Percentiles rank a stretch among this genome's conserved stretches.
Conservation (phyloP, 352 stramenopile genomes). For the Phytophthora foliorum region DNA sequence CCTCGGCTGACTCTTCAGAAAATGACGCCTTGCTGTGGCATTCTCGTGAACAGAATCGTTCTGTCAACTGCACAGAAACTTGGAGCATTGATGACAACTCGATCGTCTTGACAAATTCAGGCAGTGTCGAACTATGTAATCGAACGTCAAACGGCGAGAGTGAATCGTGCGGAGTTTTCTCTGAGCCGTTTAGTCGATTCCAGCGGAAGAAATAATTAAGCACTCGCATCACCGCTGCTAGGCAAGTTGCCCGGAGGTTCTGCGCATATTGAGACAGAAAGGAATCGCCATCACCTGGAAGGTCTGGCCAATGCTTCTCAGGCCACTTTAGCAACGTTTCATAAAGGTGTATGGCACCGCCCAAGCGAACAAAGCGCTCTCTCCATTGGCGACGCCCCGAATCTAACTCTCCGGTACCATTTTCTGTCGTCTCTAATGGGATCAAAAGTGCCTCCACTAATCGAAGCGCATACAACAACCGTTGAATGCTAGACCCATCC, state of each 20-base stretch:
- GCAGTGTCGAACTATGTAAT: conserved; percentile 42
- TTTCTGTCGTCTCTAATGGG: conserved; percentile 30
- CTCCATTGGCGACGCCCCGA: conserved; percentile 74
- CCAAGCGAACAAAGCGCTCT: conserved; percentile 79
- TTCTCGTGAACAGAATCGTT: conserved; percentile 13
- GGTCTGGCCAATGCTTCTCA: not conserved
- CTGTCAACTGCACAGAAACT: conserved; percentile 18
- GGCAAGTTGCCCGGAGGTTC: conserved; percentile 57
- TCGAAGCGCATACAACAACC: conserved; percentile 72
- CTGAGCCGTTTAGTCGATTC: conserved; percentile 1
- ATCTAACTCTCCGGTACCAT: conserved; percentile 34
- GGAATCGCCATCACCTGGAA: not conserved
- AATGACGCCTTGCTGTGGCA: conserved; percentile 1
- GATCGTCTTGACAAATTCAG: conserved; percentile 45
- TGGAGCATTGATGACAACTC: conserved; percentile 24
- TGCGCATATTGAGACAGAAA: conserved; percentile 36
- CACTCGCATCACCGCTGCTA: conserved; percentile 59
- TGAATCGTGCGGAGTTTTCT: not conserved
- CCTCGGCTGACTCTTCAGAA: conserved; percentile 39
- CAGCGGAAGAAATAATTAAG: conserved; percentile 58
- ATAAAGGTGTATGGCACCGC: conserved; percentile 59
- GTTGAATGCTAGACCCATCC: conserved; percentile 55
- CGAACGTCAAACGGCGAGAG: conserved; percentile 44
- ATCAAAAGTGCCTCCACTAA: conserved; percentile 78
- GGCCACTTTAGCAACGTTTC: conserved; percentile 45